Evolutionary conservation across 208 protist genomes (phyloP), one percentile per base, ranked within the genome.

Genomic region (Crithidia expoeki): DNA sequence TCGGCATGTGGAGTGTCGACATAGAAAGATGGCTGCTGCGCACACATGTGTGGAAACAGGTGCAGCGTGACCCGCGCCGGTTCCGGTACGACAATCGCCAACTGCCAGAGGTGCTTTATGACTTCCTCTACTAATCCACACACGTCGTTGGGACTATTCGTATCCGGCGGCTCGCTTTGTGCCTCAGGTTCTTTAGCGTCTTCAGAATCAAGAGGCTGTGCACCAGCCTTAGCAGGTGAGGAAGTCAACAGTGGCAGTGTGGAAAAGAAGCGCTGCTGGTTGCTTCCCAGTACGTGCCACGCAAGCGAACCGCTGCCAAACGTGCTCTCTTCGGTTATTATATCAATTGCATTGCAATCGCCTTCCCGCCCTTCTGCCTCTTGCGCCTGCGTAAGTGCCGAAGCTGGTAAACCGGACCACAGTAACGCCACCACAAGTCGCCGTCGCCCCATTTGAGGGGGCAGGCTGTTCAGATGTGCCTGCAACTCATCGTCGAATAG

Each of bases 281-380:
- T 76, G 50, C 75, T 57, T 9, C 72, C 50, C 53, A 93, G 66
- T 6, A 89, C 72, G n/a, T 59, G 44, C 85, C 85, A 94, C 9
- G 85, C 88, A 25, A 89, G 79, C 7, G 88, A 94, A n/a, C 85
- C 84, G 32, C 76, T 75, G 19, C 85, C 88, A 68, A 85, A 90
- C n/a, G n/a, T n/a, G n/a, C n/a, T n/a, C n/a, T n/a, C n/a, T n/a
- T n/a, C n/a, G n/a, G n/a, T n/a, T n/a, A n/a, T n/a, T n/a, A n/a
- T n/a, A 62, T 74, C 33, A 27, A 38, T 0, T 28, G 28, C 33
- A 1, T 38, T 27, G 12, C n/a, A n/a, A n/a, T 64, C 32, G 10
- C 47, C 11, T 27, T 16, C 36, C 17, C 30, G 52, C 14, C 10
- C 40, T 2, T 21, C 44, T 2, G 53, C 50, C 23, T 30, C 0